Conservation (phyloP, 306 rosid species). For the Adenanthera pavonina region DNA sequence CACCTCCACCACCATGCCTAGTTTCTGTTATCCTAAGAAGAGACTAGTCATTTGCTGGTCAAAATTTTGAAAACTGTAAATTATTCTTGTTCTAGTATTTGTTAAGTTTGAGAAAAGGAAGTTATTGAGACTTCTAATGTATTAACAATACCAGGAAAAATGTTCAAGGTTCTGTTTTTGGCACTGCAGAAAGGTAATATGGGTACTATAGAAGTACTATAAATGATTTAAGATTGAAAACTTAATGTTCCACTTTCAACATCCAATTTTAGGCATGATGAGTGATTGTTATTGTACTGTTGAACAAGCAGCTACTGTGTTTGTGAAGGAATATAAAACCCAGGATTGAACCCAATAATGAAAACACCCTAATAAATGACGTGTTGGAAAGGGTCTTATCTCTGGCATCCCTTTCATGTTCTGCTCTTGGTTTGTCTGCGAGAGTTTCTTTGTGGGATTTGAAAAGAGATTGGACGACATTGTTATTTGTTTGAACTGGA, state of each 20-base stretch:
- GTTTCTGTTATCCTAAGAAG: not conserved
- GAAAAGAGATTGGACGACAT: not conserved
- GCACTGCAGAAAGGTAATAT: not conserved
- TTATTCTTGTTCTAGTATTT: not conserved
- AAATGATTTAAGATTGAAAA: not conserved
- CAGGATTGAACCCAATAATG: not conserved
- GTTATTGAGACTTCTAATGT: not conserved
- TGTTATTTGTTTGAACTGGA: not conserved
- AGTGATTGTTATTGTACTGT: not conserved
- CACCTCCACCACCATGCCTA: not conserved
- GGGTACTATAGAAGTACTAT: not conserved
- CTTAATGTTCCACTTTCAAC: not conserved
- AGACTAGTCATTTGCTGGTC: not conserved
- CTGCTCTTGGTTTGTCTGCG: not conserved
- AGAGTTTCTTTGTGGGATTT: not conserved
- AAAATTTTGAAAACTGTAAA: not conserved
- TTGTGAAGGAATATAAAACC: slow-evolving; percentile 23
- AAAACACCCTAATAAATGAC: not conserved
- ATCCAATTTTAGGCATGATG: not conserved
- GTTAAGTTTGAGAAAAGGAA: not conserved
- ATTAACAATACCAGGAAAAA: not conserved
- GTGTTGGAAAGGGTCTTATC: not conserved
- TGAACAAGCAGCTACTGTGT: slow-evolving; percentile 1
- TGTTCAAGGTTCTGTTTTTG: not conserved
- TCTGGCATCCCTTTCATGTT: not conserved